Percentiles rank a stretch among this genome's conserved stretches.
These are phyloP conservation scores for Glarea lozoyensis DNA, from an alignment of 495 filamentous ascomycete genomes.

Conservation along the genomic window DNA sequence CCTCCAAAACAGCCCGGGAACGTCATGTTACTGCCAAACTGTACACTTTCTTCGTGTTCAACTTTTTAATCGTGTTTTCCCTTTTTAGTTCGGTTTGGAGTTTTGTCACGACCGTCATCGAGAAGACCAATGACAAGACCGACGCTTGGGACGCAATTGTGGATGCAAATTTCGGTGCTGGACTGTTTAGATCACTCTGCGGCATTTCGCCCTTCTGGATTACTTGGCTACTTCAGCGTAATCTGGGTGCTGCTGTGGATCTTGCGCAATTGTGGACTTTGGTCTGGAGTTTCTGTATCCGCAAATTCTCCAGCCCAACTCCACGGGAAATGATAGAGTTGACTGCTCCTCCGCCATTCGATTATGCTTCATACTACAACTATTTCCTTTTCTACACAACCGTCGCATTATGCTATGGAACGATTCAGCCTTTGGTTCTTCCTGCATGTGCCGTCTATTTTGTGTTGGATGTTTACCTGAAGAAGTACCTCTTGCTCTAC, in stretches of 20 bases:
- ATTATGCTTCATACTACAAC: slow-evolving; percentile 96
- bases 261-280: slow-evolving; percentile 76
- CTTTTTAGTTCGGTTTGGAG: slow-evolving; percentile 74
- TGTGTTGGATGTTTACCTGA: slow-evolving; percentile 73
- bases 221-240: slow-evolving; percentile 83
- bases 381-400: slow-evolving; percentile 92
- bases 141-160: slow-evolving; percentile 61
- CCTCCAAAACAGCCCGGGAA: slow-evolving; percentile 85
- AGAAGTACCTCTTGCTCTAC: slow-evolving; percentile 93
- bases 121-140: slow-evolving; percentile 37
- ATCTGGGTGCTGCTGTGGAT: slow-evolving; percentile 84
- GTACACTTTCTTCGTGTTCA: slow-evolving; percentile 96
- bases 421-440: slow-evolving; percentile 84
- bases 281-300: slow-evolving; percentile 69
- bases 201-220: slow-evolving; percentile 86
- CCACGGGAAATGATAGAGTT: slow-evolving; percentile 89
- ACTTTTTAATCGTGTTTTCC: slow-evolving; percentile 91
- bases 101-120: slow-evolving; percentile 56
- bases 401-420: slow-evolving; percentile 76
- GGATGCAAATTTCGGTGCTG: slow-evolving; percentile 47
- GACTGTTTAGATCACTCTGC: slow-evolving; percentile 62
- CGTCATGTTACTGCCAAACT: slow-evolving; percentile 87
- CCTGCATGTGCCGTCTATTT: slow-evolving; percentile 89
- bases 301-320: slow-evolving; percentile 78
- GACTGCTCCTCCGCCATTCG: slow-evolving; percentile 86